phyloP scores from a whole-genome alignment of 139 green algal species.

The Coelastrella sp. region DNA sequence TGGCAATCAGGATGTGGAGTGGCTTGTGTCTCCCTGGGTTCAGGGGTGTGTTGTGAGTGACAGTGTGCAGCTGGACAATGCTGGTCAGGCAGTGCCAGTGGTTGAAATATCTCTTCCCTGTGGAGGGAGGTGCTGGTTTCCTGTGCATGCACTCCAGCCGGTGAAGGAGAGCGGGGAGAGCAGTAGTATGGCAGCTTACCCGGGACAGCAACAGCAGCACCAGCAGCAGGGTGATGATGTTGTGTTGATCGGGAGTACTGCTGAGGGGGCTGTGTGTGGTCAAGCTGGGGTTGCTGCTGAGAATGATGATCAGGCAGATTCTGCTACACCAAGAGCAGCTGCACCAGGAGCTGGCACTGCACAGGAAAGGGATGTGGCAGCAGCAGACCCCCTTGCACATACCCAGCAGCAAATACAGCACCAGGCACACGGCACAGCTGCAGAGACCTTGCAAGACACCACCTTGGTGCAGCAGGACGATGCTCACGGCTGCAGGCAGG shows the following conservation, averaged over 20 bases:
- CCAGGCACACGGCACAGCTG: no score
- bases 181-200: not conserved
- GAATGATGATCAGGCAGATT: not conserved
- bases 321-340: not conserved
- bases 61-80: not conserved
- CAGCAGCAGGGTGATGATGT: not conserved
- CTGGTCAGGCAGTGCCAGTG: not conserved
- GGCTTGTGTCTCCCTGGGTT: conserved; percentile 8
- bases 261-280: not conserved
- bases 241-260: not conserved
- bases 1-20: not conserved
- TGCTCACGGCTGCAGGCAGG: no score
- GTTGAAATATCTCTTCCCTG: not conserved
- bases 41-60: not conserved
- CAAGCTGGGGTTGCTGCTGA: not conserved
- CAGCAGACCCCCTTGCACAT: not conserved
- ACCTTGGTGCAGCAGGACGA: no score
- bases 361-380: no score
- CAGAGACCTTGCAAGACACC: no score
- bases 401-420: no score
- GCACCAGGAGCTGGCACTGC: no score
- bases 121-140: conserved; percentile 31
- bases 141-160: not conserved
- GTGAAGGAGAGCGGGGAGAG: conserved; percentile 25
- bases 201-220: conserved; percentile 12